Evolutionary conservation across 73 alveolate genomes (phyloP).

Genomic region (Tetrahymena thermophila): DNA sequence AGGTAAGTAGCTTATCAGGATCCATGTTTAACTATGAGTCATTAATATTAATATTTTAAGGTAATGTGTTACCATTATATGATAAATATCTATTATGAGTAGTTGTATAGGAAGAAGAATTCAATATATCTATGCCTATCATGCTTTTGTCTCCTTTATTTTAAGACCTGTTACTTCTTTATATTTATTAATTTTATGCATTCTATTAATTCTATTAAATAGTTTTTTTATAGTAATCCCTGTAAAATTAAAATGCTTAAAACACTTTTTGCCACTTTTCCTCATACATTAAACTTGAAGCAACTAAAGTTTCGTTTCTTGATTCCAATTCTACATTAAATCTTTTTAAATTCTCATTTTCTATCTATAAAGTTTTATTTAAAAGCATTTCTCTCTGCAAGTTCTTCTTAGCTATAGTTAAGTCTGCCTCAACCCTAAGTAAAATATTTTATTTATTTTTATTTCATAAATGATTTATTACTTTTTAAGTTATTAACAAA

Average conservation of each 20-base stretch:
- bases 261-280: not conserved
- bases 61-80: not conserved
- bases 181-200: not conserved
- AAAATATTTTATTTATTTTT: not conserved
- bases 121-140: not conserved
- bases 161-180: not conserved
- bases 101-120: not conserved
- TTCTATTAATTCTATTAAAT: not conserved
- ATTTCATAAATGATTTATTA: not conserved
- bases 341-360: not conserved
- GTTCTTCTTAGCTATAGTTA: not conserved
- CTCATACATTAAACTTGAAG: not conserved
- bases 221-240: not conserved
- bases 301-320: not conserved
- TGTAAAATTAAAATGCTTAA: not conserved
- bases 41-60: not conserved
- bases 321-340: not conserved
- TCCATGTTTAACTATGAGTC: not conserved
- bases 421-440: not conserved
- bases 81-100: not conserved
- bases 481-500: not conserved
- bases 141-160: not conserved
- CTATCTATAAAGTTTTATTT: not conserved
- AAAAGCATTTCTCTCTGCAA: not conserved
- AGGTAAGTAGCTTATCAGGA: not conserved